Conservation (phyloP, 495 filamentous ascomycete genomes). For the Aspergillus sclerotiicarbonarius region DNA sequence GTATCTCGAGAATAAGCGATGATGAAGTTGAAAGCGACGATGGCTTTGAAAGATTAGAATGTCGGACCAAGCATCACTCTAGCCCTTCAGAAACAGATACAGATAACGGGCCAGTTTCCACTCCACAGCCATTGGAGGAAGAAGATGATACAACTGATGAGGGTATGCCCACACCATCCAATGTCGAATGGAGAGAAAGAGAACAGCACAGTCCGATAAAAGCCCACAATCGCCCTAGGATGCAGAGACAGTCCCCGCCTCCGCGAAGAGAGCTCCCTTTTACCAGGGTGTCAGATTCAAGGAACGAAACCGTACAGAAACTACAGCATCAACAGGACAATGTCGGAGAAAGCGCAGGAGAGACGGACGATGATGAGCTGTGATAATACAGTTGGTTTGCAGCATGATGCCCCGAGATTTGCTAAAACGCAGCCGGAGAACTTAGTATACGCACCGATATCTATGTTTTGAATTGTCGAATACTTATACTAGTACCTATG, state of each 20-base stretch:
- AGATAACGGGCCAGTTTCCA: slow-evolving; percentile 39
- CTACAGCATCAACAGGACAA: slow-evolving; percentile 9
- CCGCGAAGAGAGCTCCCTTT: slow-evolving; percentile 44
- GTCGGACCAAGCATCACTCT: slow-evolving; percentile 28
- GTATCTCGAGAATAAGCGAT: slow-evolving; percentile 16
- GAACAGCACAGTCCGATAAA: not conserved
- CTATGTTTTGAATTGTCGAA: not conserved
- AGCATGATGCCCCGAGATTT: too few relatives aligned
- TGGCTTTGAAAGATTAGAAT: slow-evolving; percentile 61
- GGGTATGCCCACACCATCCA: slow-evolving; percentile 12
- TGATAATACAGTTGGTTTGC: slow-evolving; percentile 17
- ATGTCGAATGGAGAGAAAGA: not conserved
- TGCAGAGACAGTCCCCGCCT: slow-evolving; percentile 25
- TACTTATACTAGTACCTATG: not conserved
- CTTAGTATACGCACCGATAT: not conserved
- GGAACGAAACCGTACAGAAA: slow-evolving; percentile 3
- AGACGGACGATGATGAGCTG: slow-evolving; percentile 55
- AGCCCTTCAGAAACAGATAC: slow-evolving; percentile 30
- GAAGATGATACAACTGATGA: slow-evolving; percentile 44
- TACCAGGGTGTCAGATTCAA: slow-evolving; percentile 12
- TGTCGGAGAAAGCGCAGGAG: slow-evolving; percentile 40
- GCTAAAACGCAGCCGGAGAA: too few relatives aligned
- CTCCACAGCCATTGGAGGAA: slow-evolving; percentile 35
- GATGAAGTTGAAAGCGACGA: slow-evolving; percentile 44
- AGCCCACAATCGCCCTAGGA: not conserved